phyloP scores from a whole-genome alignment of 2,329 filamentous ascomycete species.

The Scedosporium aurantiacum region DNA sequence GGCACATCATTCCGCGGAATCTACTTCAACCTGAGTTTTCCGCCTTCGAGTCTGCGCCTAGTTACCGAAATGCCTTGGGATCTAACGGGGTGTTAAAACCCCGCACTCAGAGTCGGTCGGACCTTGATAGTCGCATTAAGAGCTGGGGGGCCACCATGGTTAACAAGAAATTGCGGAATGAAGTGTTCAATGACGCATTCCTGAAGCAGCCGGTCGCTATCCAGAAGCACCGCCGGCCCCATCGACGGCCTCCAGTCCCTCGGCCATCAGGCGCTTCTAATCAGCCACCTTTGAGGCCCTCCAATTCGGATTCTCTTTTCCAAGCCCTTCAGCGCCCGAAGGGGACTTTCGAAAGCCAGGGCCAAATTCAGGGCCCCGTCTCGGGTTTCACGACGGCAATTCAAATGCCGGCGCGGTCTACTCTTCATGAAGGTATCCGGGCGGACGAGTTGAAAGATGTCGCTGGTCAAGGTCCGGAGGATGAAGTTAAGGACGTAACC shows the following conservation, averaged over 20 bases:
- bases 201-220: constrained; percentile 71
- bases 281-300: neutral
- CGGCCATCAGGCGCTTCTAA: constrained; percentile 24
- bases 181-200: constrained; percentile 88
- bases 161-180: constrained; percentile 77
- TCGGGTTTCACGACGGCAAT: neutral
- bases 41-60: constrained; percentile 8
- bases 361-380: neutral
- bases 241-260: constrained; percentile 51
- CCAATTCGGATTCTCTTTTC: neutral
- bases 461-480: constrained; percentile 13
- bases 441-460: neutral
- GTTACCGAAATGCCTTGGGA: constrained; percentile 26
- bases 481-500: constrained; percentile 41
- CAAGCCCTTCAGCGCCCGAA: neutral
- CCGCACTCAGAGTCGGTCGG: constrained; percentile 22
- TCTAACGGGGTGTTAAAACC: constrained; percentile 12
- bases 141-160: constrained; percentile 88
- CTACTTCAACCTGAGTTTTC: constrained; percentile 49
- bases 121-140: constrained; percentile 44
- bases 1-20: constrained; percentile 80
- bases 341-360: neutral
- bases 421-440: neutral
- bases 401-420: neutral
- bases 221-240: constrained; percentile 63